Evolutionary conservation across 768 basidiomycete species (phyloP), one percentile per base, ranked within the genome.

Genomic region (Collybiopsis luxurians): DNA sequence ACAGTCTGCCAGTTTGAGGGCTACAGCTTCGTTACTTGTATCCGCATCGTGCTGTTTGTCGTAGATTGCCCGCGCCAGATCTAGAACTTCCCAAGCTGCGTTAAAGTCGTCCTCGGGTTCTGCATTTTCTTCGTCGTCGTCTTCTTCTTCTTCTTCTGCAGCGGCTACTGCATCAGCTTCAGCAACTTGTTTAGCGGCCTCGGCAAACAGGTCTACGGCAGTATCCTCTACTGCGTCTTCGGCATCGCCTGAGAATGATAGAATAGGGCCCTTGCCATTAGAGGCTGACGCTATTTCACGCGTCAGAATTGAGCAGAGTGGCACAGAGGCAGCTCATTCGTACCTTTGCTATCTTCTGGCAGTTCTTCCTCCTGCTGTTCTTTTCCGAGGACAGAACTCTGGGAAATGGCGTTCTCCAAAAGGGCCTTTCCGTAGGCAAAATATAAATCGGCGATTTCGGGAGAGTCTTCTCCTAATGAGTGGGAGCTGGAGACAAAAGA

Each of bases 51-150:
- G 75, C 59, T 81, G 79, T 69, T 88, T 89, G 61, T 86, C 84
- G 64, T 92, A 95, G 58, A 96, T 87, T 11, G 87, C 84, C 39
- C 95, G 80, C 21, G 96, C 95, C 55, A 96, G 84, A 63, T 99
- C 97, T n/a, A 99, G 78, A 2, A 96, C 88, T 67, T 97, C 92
- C 95, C 96, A 99, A 12, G 97, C 94, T 24, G 92, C 93, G 62
- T 96, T 97, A 70, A 97, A 97, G 65, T 98, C 97, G 63, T 99
- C 97, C 64, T 97, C 96, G 0, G 92, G 92, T 64, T 91, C 92
- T 3, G 69, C 89, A 12, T 86, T 89, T 3, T 84, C 89, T 2
- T 74, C 90, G 9, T 79, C 86, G 1, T 75, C 84, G 6, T 80
- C 84, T 2, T 77, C 82, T 12, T 78, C 80, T 7, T 79, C 80